These are phyloP conservation scores for Fusarium mundagurra DNA, from an alignment of 2,329 filamentous ascomycete species.

Conservation along the genomic window DNA sequence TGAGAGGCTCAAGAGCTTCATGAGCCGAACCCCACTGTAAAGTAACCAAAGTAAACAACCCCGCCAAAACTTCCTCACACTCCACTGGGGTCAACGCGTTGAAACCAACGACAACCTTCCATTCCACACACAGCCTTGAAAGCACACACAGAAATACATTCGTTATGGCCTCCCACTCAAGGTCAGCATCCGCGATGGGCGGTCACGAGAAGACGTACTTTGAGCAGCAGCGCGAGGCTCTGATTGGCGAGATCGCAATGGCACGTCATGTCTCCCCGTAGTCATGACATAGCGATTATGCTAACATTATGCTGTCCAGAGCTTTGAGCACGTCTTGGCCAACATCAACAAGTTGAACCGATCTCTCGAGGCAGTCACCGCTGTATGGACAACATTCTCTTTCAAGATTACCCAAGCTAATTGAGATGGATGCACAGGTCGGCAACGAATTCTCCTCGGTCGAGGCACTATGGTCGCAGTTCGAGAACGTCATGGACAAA, in stretches of 20 bases:
- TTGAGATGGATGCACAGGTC: slow-evolving; percentile 62
- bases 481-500: slow-evolving; percentile 94
- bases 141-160: not conserved
- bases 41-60: slow-evolving; percentile 20
- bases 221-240: slow-evolving; percentile 77
- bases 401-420: not conserved
- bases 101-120: slow-evolving; percentile 4
- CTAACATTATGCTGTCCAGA: slow-evolving; percentile 52
- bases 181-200: slow-evolving; percentile 43
- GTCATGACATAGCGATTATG: not conserved
- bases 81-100: slow-evolving; percentile 16
- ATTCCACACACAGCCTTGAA: not conserved
- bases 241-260: slow-evolving; percentile 78
- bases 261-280: slow-evolving; percentile 52
- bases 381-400: slow-evolving; percentile 62
- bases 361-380: slow-evolving; percentile 88
- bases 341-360: slow-evolving; percentile 97
- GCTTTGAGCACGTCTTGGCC: slow-evolving; percentile 89
- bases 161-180: slow-evolving; percentile 48
- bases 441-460: slow-evolving; percentile 98
- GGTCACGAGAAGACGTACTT: slow-evolving; percentile 69
- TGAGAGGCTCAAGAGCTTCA: not conserved
- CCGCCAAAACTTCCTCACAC: slow-evolving; percentile 22
- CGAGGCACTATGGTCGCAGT: slow-evolving; percentile 95
- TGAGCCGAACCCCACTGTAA: slow-evolving; percentile 1